phyloP scores from a whole-genome alignment of 805 yeast species.

The Candida glaebosa region DNA sequence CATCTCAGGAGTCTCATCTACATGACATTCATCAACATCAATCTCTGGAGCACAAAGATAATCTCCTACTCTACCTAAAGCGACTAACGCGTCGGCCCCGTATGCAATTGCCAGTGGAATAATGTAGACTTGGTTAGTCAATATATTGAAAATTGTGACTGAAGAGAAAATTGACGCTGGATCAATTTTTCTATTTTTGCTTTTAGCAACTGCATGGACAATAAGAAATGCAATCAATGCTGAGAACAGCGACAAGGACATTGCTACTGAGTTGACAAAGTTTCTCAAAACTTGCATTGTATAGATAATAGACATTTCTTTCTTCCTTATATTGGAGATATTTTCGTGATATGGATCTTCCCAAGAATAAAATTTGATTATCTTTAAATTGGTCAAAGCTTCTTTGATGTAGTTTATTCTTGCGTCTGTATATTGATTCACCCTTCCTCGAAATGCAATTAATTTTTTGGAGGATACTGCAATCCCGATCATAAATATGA shows the following conservation, averaged over 20 bases:
- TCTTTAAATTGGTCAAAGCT: slow-evolving; percentile 36
- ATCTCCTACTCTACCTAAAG: slow-evolving; percentile 54
- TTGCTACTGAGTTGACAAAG: slow-evolving; percentile 42
- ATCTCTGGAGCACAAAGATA: slow-evolving; percentile 46
- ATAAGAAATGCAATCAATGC: slow-evolving; percentile 45
- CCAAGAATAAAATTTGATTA: slow-evolving; percentile 47
- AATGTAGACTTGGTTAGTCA: slow-evolving; percentile 61
- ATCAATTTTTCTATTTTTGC: slow-evolving; percentile 25
- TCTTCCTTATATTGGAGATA: slow-evolving; percentile 32
- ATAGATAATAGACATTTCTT: slow-evolving; percentile 39
- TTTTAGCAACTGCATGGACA: too few relatives aligned
- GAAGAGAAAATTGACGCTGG: slow-evolving; percentile 72
- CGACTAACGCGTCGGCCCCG: slow-evolving; percentile 64
- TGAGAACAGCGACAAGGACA: slow-evolving; percentile 39
- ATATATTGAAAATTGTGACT: slow-evolving; percentile 59
- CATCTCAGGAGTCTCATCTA: slow-evolving; percentile 24
- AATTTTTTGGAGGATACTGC: too few relatives aligned
- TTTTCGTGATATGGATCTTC: slow-evolving; percentile 38
- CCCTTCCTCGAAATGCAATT: slow-evolving; percentile 31
- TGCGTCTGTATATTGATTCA: slow-evolving; percentile 37
- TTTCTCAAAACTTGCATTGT: slow-evolving; percentile 41
- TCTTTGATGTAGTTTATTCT: slow-evolving; percentile 43
- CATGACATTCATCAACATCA: slow-evolving; percentile 28
- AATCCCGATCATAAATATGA: slow-evolving; percentile 41
- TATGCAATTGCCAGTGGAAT: slow-evolving; percentile 69